Evolutionary conservation across 179 eudicot genomes (phyloP).

Genomic region (Dionaea muscipula): DNA sequence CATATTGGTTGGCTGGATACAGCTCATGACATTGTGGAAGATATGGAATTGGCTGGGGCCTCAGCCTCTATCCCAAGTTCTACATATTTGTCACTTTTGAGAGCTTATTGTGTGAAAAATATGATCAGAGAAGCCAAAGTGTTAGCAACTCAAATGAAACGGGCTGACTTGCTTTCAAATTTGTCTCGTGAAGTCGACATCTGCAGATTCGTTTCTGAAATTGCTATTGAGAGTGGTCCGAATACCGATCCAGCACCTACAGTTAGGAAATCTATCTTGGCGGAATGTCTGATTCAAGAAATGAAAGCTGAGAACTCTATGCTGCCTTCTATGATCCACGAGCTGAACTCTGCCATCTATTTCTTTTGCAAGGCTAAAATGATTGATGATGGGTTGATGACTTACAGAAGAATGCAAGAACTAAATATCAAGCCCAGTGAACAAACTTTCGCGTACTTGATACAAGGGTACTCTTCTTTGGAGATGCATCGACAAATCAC

Average conservation of each 20-base stretch:
- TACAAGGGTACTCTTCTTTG: conserved; percentile 47
- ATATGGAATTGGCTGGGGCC: conserved; percentile 38
- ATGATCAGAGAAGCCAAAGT: conserved; percentile 62
- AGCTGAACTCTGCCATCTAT: conserved; percentile 60
- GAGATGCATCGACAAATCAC: conserved; percentile 66
- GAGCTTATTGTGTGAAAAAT: conserved; percentile 39
- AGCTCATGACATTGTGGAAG: conserved; percentile 88
- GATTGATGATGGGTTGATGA: conserved; percentile 57
- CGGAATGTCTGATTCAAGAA: conserved; percentile 30
- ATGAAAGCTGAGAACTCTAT: conserved; percentile 20
- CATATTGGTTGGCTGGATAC: conserved; percentile 69
- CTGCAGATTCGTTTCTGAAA: conserved; percentile 19
- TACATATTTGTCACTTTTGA: conserved; percentile 41
- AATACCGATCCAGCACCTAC: conserved; percentile 8
- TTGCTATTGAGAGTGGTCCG: conserved; percentile 9
- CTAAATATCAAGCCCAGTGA: conserved; percentile 46
- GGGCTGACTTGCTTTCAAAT: conserved; percentile 23
- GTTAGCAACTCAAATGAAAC: conserved; percentile 40
- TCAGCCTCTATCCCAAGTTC: conserved; percentile 15
- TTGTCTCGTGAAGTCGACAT: conserved; percentile 13
- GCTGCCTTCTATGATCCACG: conserved; percentile 23
- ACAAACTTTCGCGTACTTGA: conserved; percentile 40
- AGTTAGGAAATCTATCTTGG: conserved; percentile 26
- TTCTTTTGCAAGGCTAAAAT: conserved; percentile 83
- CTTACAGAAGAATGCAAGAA: conserved; percentile 55